Percentiles rank a stretch among this genome's conserved stretches.
These are phyloP conservation scores for Buxus sempervirens DNA, from an alignment of 164 flowering plant genomes.

Conservation along the genomic window DNA sequence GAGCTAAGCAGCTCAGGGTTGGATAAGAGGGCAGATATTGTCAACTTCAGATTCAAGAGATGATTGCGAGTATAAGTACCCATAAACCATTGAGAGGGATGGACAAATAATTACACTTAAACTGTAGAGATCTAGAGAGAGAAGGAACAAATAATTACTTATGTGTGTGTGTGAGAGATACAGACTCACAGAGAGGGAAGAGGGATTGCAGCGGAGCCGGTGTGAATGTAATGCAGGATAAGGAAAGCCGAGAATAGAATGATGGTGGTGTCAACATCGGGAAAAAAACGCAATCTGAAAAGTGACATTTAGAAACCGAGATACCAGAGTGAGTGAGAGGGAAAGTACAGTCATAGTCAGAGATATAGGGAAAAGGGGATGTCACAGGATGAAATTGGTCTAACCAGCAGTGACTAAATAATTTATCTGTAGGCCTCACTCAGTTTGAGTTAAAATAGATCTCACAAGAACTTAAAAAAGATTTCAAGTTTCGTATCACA, in stretches of 20 bases:
- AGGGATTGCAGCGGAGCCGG: constrained; percentile 8
- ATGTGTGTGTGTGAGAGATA: too few species aligned
- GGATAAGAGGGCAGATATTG: constrained; percentile 15
- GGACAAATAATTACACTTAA: too few species aligned
- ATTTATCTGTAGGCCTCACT: too few species aligned
- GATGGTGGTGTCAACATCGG: constrained; percentile 43
- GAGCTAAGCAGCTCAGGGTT: constrained; percentile 31
- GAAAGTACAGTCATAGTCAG: constrained; percentile 21
- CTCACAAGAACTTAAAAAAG: too few species aligned
- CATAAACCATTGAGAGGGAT: not conserved
- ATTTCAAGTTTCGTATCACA: too few species aligned
- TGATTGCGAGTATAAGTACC: not conserved
- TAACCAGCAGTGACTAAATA: too few species aligned
- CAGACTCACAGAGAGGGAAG: too few species aligned
- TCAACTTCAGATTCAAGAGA: too few species aligned
- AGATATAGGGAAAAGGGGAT: constrained; percentile 30
- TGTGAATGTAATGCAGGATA: constrained; percentile 31
- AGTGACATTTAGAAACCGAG: constrained; percentile 18
- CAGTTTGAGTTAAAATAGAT: too few species aligned
- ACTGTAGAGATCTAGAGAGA: too few species aligned
- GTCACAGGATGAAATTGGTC: constrained; percentile 27
- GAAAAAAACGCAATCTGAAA: constrained; percentile 36
- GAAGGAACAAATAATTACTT: too few species aligned
- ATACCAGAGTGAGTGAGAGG: constrained; percentile 10
- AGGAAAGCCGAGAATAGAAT: constrained; percentile 45